Evolutionary conservation across 768 basidiomycete genomes (phyloP), one percentile per base, ranked within the genome.

Genomic region (Coprinopsis strossmayeri): DNA sequence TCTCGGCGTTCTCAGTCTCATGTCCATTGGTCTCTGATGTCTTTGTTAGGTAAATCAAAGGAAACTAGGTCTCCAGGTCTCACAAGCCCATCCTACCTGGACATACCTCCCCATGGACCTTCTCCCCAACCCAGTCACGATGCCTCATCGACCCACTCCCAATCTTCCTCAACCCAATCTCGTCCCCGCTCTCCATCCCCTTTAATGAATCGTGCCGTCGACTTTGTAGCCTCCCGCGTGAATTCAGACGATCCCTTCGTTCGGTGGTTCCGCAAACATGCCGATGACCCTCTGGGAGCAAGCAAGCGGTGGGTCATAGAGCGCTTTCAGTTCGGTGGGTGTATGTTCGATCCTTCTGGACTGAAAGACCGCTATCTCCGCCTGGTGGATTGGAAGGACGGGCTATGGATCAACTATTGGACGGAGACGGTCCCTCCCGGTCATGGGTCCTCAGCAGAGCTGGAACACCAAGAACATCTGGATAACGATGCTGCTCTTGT

Each of bases 361-460:
- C 61, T 82, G 34, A 69, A 68, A 44, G 62, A 66, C 3, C 72
- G 80, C n/a, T 82, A 81, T 55, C 54, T 61, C 10, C 60, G 53
- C 11, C 62, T 82, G 15, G 71, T 75, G 4, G 60, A 53, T 0
- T 81, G 80, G 78, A 62, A 65, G 28, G 69, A 71, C n/a, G 76
- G 75, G 2, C 37, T 72, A 28, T 81, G 79, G 80, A 61, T 77
- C 10, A 80, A 80, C 58, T 81, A 78, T 53, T 82, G 76, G 76
- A 81, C 78, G n/a, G 65, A 70, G 44, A 78, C 77, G 0, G 46
- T 61, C 9, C 57, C 68, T 25, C 45, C 54, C 24, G 43, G 54
- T n/a, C 43, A 52, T 27, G 57, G 42, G 24, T 50, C 30, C 15
- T 43, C 43, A 20, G 34, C 39, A 26, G 43, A 57, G 28, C 40